Percentiles rank a stretch among this genome's conserved stretches.
Conservation (phyloP, 495 filamentous ascomycete genomes). For the Annulohypoxylon nitens region DNA sequence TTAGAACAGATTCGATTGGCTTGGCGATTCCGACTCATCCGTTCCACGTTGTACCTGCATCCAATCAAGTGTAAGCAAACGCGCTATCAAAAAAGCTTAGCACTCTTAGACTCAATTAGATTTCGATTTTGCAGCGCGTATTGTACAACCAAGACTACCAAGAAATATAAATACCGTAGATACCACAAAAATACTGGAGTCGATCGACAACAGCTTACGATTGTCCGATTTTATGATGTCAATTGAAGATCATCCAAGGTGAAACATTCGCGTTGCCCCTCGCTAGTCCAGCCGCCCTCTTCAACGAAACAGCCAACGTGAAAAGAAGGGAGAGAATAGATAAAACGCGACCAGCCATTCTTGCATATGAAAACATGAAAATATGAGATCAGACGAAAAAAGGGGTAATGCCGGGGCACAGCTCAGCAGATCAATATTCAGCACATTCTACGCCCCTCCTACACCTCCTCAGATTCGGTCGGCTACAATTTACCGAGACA, state of each 20-base stretch:
- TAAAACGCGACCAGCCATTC: slow-evolving; percentile 5
- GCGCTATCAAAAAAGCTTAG: slow-evolving; percentile 17
- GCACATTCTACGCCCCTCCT: background rate
- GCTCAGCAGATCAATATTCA: slow-evolving; percentile 5
- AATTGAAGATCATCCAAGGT: slow-evolving; percentile 3
- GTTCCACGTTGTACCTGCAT: slow-evolving; percentile 5
- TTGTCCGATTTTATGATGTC: background rate
- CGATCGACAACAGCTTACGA: slow-evolving; percentile 19
- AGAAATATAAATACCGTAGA: slow-evolving; percentile 15
- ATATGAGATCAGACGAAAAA: slow-evolving; percentile 13
- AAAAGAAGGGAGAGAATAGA: background rate
- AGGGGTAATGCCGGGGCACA: slow-evolving; percentile 6
- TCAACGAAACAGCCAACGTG: background rate
- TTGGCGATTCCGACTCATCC: slow-evolving; percentile 44
- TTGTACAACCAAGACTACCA: slow-evolving; percentile 12
- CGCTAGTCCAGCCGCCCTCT: background rate
- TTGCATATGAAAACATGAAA: background rate
- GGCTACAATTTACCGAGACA: slow-evolving; percentile 8
- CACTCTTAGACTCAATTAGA: background rate
- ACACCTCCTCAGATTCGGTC: background rate
- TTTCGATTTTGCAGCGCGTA: background rate
- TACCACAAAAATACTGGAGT: slow-evolving; percentile 18
- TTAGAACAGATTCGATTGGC: slow-evolving; percentile 34
- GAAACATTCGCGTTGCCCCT: slow-evolving; percentile 16
- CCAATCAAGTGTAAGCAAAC: slow-evolving; percentile 31